Percentiles rank a stretch among this genome's conserved stretches.
These are phyloP conservation scores for Spinacia oleracea DNA, from an alignment of 179 eudicot species.

Conservation along the genomic window DNA sequence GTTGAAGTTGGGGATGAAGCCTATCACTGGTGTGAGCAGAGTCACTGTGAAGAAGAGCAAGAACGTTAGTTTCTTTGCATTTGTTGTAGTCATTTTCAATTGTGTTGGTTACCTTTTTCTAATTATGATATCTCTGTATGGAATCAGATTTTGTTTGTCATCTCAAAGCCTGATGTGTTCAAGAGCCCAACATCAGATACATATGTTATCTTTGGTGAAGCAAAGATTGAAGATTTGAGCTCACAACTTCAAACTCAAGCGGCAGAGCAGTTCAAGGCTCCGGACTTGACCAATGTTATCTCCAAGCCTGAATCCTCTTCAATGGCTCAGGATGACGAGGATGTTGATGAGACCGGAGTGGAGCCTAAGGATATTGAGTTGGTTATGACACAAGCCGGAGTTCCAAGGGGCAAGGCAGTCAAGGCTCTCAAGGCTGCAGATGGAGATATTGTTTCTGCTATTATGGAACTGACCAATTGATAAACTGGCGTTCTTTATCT, in stretches of 20 bases:
- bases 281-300: slow-evolving; percentile 48
- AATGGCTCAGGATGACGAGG: slow-evolving; percentile 69
- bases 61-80: slow-evolving; percentile 41
- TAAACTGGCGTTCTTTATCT: neutral
- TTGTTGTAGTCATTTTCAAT: neutral
- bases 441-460: slow-evolving; percentile 84
- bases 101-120: neutral
- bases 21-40: slow-evolving; percentile 67
- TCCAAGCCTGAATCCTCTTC: slow-evolving; percentile 63
- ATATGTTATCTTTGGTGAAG: slow-evolving; percentile 75
- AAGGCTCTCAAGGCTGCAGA: slow-evolving; percentile 64
- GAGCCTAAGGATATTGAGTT: slow-evolving; percentile 81
- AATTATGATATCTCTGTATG: neutral
- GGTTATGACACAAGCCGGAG: slow-evolving; percentile 89
- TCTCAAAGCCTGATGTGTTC: slow-evolving; percentile 81
- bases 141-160: slow-evolving; percentile 65
- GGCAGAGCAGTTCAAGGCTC: slow-evolving; percentile 80
- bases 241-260: slow-evolving; percentile 81
- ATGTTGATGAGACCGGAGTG: slow-evolving; percentile 65
- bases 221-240: slow-evolving; percentile 81
- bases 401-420: slow-evolving; percentile 62
- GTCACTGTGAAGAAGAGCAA: slow-evolving; percentile 82
- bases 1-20: slow-evolving; percentile 79
- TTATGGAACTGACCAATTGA: slow-evolving; percentile 75
- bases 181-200: slow-evolving; percentile 84